These are phyloP conservation scores for Aotearoamyces nothofagi DNA, from an alignment of 2,329 filamentous ascomycete species.

Conservation along the genomic window DNA sequence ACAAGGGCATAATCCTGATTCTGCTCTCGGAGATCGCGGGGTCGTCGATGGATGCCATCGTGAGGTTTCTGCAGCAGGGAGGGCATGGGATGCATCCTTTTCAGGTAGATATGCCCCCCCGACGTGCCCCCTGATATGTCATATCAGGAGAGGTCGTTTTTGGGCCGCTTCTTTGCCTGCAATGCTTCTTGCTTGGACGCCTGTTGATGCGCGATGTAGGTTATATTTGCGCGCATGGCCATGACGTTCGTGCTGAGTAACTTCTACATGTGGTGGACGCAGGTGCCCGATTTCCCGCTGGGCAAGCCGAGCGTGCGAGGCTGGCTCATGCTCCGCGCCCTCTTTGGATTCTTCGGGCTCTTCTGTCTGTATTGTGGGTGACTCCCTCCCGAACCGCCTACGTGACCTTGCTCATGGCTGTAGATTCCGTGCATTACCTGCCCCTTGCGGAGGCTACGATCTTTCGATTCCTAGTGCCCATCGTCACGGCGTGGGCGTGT, in stretches of 20 bases:
- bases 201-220: slow-evolving; percentile 9
- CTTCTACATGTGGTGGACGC: slow-evolving; percentile 59
- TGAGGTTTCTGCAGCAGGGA: slow-evolving; percentile 59
- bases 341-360: slow-evolving; percentile 62
- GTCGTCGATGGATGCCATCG: slow-evolving; percentile 72
- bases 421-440: slow-evolving; percentile 44
- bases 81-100: slow-evolving; percentile 65
- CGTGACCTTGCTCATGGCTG: not conserved
- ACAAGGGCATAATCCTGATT: slow-evolving; percentile 61
- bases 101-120: slow-evolving; percentile 37
- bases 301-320: slow-evolving; percentile 50
- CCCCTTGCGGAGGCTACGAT: slow-evolving; percentile 81
- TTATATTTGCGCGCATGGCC: slow-evolving; percentile 16
- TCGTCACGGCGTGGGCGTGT: slow-evolving; percentile 68
- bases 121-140: slow-evolving; percentile 20
- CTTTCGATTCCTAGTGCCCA: slow-evolving; percentile 73
- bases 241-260: slow-evolving; percentile 14
- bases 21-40: slow-evolving; percentile 65
- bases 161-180: too few species aligned
- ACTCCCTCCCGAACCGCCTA: not conserved
- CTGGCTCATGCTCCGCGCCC: slow-evolving; percentile 52
- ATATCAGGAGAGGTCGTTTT: slow-evolving; percentile 62
- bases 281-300: slow-evolving; percentile 55
- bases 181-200: too few species aligned
- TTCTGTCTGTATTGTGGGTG: slow-evolving; percentile 35